Conservation (phyloP, 2,329 filamentous ascomycete genomes). For the Ustulina deusta region DNA sequence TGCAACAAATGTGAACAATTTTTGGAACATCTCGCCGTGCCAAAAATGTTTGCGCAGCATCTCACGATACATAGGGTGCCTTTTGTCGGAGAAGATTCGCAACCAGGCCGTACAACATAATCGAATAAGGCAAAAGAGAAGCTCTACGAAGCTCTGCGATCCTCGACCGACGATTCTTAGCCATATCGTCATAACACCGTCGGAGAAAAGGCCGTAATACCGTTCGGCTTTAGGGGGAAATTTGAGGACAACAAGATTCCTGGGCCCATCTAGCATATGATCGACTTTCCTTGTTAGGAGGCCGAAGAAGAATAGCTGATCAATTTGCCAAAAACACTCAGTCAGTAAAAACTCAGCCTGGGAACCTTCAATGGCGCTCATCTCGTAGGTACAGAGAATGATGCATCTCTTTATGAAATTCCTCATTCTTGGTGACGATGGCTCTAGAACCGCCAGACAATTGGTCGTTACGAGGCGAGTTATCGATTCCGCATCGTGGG, state of each 20-base stretch:
- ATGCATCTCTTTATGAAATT: not conserved
- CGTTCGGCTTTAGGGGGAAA: not conserved
- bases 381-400: not conserved
- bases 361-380: not conserved
- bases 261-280: not conserved
- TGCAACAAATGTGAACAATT: too few relatives aligned
- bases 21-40: too few relatives aligned
- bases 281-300: not conserved
- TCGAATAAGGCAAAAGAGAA: not conserved
- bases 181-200: not conserved
- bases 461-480: not conserved
- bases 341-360: not conserved
- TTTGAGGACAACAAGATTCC: not conserved
- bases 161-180: not conserved
- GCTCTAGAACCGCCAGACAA: not conserved
- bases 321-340: not conserved
- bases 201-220: not conserved
- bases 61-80: too few relatives aligned
- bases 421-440: not conserved
- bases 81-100: not conserved
- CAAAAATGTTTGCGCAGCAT: too few relatives aligned
- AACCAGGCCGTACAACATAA: not conserved
- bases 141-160: not conserved
- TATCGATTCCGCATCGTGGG: not conserved
- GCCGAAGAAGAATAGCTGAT: conserved; percentile 3